Conservation (phyloP, 1,284 basidiomycete species). For the Phlebopus sp. region DNA sequence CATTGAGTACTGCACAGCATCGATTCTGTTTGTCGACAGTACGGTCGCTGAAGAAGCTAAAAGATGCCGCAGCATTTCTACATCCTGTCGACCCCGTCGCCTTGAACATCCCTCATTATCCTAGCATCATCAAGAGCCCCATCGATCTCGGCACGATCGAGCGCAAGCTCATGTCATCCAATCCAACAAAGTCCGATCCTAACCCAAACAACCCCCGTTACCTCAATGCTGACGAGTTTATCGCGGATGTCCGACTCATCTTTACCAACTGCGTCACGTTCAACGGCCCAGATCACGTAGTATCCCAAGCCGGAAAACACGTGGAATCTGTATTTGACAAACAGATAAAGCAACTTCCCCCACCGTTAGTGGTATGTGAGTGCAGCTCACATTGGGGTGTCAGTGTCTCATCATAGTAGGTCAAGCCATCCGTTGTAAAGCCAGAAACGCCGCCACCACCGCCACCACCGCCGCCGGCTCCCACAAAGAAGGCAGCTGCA, state of each 20-base stretch:
- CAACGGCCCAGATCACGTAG: constrained; percentile 88
- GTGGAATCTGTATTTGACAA: constrained; percentile 88
- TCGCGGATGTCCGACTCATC: constrained; percentile 79
- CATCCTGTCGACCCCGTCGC: constrained; percentile 89
- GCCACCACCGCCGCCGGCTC: constrained; percentile 29
- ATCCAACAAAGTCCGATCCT: constrained; percentile 72
- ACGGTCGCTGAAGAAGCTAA: constrained; percentile 83
- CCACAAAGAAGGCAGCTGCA: constrained; percentile 44
- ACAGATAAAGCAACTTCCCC: constrained; percentile 81
- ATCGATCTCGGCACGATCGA: constrained; percentile 98
- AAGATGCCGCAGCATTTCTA: constrained; percentile 82
- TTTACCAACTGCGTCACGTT: constrained; percentile 89
- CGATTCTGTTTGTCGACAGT: constrained; percentile 81
- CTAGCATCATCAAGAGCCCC: constrained; percentile 81
- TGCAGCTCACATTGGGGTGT: constrained; percentile 15
- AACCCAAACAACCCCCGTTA: constrained; percentile 75
- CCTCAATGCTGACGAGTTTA: constrained; percentile 71
- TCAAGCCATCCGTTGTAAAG: constrained; percentile 54
- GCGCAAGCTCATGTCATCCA: constrained; percentile 77
- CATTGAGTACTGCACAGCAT: constrained; percentile 65
- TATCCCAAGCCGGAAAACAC: constrained; percentile 77
- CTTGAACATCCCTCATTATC: constrained; percentile 91
- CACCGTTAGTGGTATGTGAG: constrained; percentile 65
- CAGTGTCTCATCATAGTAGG: constrained; percentile 30
- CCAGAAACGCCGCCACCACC: constrained; percentile 47